Conservation (phyloP, 345 rosid genomes). For the Raphanus raphanistrum region DNA sequence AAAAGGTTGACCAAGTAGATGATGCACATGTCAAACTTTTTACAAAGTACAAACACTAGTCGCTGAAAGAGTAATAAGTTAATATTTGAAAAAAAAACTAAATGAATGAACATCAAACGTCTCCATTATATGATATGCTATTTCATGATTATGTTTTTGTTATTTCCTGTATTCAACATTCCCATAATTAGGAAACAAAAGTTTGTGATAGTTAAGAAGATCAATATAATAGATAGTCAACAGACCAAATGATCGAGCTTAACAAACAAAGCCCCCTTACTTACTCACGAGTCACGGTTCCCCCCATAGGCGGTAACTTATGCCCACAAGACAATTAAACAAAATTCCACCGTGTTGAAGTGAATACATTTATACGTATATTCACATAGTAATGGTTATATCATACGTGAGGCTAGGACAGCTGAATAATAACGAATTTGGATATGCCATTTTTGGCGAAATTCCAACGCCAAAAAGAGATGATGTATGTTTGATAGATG, state of each 20-base stretch:
- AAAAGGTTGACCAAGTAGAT: slow-evolving; percentile 35
- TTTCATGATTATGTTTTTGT: slow-evolving; percentile 23
- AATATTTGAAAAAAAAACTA: slow-evolving; percentile 32
- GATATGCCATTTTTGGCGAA: slow-evolving; percentile 50
- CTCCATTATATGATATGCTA: slow-evolving; percentile 26
- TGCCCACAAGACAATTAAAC: not conserved
- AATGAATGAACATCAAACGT: slow-evolving; percentile 6
- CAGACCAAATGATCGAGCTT: not conserved
- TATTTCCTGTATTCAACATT: slow-evolving; percentile 27
- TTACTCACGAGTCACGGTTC: not conserved
- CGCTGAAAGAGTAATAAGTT: slow-evolving; percentile 46
- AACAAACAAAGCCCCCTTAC: not conserved
- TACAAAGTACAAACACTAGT: slow-evolving; percentile 48
- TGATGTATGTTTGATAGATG: slow-evolving; percentile 16
- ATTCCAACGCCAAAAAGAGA: slow-evolving; percentile 51
- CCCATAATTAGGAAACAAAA: slow-evolving; percentile 10
- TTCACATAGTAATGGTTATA: not conserved
- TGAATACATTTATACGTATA: not conserved
- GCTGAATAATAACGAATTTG: slow-evolving; percentile 15
- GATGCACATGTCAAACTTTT: slow-evolving; percentile 31
- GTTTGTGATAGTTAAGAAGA: not conserved
- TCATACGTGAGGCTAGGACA: slow-evolving; percentile 1
- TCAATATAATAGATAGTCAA: slow-evolving; percentile 2
- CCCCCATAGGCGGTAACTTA: not conserved
- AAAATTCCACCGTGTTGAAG: not conserved